Conservation (phyloP, 225 moss, liverwort and hornwort species). For the Sphagnum tenellum region DNA sequence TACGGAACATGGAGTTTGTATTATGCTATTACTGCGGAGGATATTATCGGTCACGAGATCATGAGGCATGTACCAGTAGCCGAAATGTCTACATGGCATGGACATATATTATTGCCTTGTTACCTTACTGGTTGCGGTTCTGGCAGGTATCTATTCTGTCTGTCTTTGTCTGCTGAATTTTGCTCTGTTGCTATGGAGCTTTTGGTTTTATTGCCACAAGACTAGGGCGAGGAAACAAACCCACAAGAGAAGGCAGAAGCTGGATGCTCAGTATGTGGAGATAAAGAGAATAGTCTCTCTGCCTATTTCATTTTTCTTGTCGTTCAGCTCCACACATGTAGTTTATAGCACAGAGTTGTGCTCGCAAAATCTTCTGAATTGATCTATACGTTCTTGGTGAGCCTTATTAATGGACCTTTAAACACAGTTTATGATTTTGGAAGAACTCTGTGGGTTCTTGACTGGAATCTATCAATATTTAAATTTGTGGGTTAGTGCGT, state of each 20-base stretch:
- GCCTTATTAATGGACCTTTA: not conserved
- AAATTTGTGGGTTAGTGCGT: slow-evolving; percentile 26
- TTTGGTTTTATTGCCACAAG: too few species aligned
- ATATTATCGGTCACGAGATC: slow-evolving; percentile 32
- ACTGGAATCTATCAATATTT: not conserved
- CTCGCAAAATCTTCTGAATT: not conserved
- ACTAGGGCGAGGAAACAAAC: too few species aligned
- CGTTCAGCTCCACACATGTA: not conserved
- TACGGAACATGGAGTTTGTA: slow-evolving; percentile 62
- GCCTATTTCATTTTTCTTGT: not conserved
- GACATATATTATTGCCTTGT: slow-evolving; percentile 50
- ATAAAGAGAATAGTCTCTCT: too few species aligned
- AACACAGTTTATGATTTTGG: not conserved
- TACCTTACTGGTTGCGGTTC: slow-evolving; percentile 84
- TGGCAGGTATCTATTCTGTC: slow-evolving; percentile 44
- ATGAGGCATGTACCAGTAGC: slow-evolving; percentile 44
- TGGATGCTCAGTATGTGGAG: too few species aligned
- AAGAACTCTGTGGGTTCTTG: not conserved
- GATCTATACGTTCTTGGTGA: not conserved
- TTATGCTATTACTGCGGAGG: slow-evolving; percentile 65
- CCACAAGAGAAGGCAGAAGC: too few species aligned
- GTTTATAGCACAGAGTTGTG: too few species aligned
- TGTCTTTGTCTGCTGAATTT: too few species aligned
- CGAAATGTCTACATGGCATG: slow-evolving; percentile 21
- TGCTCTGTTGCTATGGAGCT: too few species aligned